Evolutionary conservation across 176 grass and related monocot species (phyloP), one percentile per base, ranked within the genome.

Genomic region (Ananas comosus): DNA sequence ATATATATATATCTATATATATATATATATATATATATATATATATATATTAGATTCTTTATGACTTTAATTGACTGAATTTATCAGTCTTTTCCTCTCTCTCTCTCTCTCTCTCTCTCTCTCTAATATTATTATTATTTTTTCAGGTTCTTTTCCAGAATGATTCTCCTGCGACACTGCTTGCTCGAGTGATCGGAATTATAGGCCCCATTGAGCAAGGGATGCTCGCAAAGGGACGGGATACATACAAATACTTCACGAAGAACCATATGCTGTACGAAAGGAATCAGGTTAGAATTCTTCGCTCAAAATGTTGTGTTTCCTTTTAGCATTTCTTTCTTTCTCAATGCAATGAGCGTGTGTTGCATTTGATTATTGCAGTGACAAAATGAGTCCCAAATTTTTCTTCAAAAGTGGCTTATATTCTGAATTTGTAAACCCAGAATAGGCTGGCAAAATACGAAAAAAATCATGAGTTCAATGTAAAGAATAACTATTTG

Each of bases 231-330:
- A 86, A 94, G 75, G 95, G 95, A 42, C 85, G 80, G 10, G 95
- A 99, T 53, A 99, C 90, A 52, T 99, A 88, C 85, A 99, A 99
- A 82, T 91, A 94, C 81, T 99, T 93, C 70, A 99, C 95, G 49
- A 99, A 99, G 76, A 99, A 93, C 58, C 90, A 99, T 70, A 93
- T 93, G 89, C 77, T 99, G 57, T 99, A 99, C 14, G 95, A 99
- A 80, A 90, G 82, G 80, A 99, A 93, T 85, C 95, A 99, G 95
- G 95, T 99, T 80, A 84, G 80, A 66, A 42, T 69, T 65, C 74
- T 79, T 80, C 7, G 33, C 7, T 2, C 9, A 18, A 61, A 61
- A 61, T 61, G n/a, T 22, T 61, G 21, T 18, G 25, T n/a, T 17
- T 14, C 1, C 16, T 57, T 57, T 4, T 57, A 59, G 54, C 19